phyloP scores from a whole-genome alignment of 2,329 filamentous ascomycete genomes.

The Lojkania enalia region DNA sequence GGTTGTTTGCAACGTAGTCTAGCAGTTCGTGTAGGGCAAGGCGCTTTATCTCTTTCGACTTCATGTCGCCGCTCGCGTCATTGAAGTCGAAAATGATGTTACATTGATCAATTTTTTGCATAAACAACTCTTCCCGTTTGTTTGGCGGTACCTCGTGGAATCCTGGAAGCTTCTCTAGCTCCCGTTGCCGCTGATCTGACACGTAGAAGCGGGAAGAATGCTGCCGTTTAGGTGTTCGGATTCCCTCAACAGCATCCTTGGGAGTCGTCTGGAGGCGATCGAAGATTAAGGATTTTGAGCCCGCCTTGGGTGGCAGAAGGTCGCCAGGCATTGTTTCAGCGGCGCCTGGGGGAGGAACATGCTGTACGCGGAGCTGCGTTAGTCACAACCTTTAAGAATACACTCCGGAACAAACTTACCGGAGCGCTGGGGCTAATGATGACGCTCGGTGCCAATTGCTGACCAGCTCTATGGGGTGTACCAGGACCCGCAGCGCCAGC shows the following conservation, averaged over 20 bases:
- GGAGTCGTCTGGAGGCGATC: conserved; percentile 90
- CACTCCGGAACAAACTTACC: conserved; percentile 36
- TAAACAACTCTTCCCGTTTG: conserved; percentile 92
- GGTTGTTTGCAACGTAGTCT: conserved; percentile 97
- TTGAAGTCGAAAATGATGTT: conserved; percentile 99
- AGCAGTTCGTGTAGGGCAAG: conserved; percentile 92
- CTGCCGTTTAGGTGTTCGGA: conserved; percentile 93
- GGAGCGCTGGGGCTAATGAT: conserved; percentile 94
- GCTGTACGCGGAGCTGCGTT: conserved; percentile 55
- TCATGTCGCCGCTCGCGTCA: conserved; percentile 97
- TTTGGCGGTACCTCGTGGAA: conserved; percentile 98
- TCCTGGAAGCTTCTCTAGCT: conserved; percentile 94
- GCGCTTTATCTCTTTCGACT: conserved; percentile 99
- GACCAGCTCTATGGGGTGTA: conserved; percentile 66
- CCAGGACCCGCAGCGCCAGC: conserved; percentile 53
- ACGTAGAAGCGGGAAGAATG: conserved; percentile 98
- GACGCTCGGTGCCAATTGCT: conserved; percentile 77
- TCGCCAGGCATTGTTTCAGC: conserved; percentile 98
- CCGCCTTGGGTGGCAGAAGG: conserved; percentile 88
- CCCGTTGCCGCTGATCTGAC: conserved; percentile 83
- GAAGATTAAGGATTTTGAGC: conserved; percentile 85
- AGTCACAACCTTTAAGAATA: conserved; percentile 7
- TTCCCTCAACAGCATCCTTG: conserved; percentile 93
- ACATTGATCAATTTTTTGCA: conserved; percentile 99
- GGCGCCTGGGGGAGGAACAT: conserved; percentile 87